phyloP scores from a whole-genome alignment of 2,329 filamentous ascomycete genomes.

The Didymella lethalis region DNA sequence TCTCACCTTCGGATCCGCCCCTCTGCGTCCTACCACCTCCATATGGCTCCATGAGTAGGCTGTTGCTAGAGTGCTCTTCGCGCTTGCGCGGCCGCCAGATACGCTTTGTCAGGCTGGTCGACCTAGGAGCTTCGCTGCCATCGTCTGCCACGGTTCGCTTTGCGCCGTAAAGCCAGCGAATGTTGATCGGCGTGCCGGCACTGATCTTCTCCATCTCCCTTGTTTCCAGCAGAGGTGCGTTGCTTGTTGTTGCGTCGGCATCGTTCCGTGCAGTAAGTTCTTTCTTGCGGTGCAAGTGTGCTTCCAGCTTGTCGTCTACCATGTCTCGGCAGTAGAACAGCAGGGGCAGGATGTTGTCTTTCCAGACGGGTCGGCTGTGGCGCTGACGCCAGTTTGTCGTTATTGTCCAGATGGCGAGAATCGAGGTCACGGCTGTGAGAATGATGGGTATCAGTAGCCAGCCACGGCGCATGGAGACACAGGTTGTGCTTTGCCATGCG shows the following conservation, averaged over 20 bases:
- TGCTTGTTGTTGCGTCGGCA: not conserved
- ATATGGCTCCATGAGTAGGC: not conserved
- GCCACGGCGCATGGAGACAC: not conserved
- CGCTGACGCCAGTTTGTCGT: not conserved
- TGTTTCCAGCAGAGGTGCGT: not conserved
- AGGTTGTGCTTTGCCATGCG: not conserved
- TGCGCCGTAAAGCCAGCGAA: not conserved
- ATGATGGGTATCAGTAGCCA: not conserved
- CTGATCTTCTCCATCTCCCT: not conserved
- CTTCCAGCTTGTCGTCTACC: not conserved
- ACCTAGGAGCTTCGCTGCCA: not conserved
- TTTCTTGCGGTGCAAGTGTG: not conserved
- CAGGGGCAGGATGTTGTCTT: slow-evolving; percentile 4
- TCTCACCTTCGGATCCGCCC: not conserved
- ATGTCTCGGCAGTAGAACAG: not conserved
- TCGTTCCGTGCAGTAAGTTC: not conserved
- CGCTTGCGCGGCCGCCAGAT: not conserved
- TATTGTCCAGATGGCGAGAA: not conserved
- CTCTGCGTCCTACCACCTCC: not conserved
- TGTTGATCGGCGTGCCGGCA: not conserved
- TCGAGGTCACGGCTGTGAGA: not conserved
- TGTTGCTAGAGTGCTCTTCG: not conserved
- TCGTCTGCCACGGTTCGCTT: not conserved
- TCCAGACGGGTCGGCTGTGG: slow-evolving; percentile 7
- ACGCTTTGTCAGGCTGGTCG: not conserved